Base-by-base conservation (phyloP, 1,284 basidiomycete species). In the Neonothopanus nambi region DNA sequence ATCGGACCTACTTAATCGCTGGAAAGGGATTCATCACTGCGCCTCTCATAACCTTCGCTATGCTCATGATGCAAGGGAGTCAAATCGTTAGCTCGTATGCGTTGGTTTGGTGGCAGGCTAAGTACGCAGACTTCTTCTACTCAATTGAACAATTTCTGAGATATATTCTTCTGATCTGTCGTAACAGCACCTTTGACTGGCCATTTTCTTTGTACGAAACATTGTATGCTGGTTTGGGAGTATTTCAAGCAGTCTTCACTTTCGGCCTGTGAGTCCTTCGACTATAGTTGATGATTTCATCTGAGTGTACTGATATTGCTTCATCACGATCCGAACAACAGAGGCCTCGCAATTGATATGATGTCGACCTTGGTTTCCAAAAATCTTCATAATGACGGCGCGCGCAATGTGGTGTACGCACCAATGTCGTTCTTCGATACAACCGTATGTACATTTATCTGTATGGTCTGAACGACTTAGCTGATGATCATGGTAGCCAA, bases 351-450 rank as follows among this genome's bases (percentile, higher is more conserved):
- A 2, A 79, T 85, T 66, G 82, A 83, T 55, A 66, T 79, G 20
- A 70, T 87, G 66, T 78, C 81, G 1, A 80, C 75, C 65, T 74
- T 74, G 45, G 84, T 82, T 1, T 85, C 85, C 1, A 74, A 76
- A 55, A 83, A 82, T 58, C 65, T 88, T 6, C 84, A 87, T 62
- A 73, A 78, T 48, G 62, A 72, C 36, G 77, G 83, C 0, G 70
- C 87, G 9, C 67, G 66, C 18, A 80, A 82, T 51, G 77, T 88
- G 33, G 82, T 87, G 63, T 80, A 82, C 62, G 82, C 83, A 0
- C 84, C 85, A 0, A 88, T 88, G 82, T 78, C 79, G 0, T 85
- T 87, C 63, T 89, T 87, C 58, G 85, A 89, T 64, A 81, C 82
- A 1, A 85, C 83, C 15, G 83, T 84, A 47, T 61, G 75, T 58